phyloP scores from a whole-genome alignment of 2,329 filamentous ascomycete genomes.

The Lachnellula cervina region DNA sequence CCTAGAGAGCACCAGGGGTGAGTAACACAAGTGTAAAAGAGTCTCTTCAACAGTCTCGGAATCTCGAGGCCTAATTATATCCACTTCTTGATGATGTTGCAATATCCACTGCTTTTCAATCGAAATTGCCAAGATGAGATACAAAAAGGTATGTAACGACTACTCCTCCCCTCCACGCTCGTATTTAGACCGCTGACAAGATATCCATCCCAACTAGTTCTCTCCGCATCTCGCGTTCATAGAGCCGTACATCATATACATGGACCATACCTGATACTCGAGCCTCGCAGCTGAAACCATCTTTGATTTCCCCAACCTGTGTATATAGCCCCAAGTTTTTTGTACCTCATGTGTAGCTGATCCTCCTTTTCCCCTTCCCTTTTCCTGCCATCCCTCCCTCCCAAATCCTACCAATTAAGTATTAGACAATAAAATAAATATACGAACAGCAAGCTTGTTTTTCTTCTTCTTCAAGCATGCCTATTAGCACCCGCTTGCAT shows the following conservation, averaged over 20 bases:
- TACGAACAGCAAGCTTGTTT: background rate
- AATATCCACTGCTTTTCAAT: too few relatives aligned
- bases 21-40: too few relatives aligned
- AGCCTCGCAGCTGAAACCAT: background rate
- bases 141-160: background rate
- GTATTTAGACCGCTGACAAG: background rate
- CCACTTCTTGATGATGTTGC: too few relatives aligned
- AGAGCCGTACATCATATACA: background rate
- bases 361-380: background rate
- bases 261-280: background rate
- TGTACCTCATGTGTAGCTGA: background rate
- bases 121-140: background rate
- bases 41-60: too few relatives aligned
- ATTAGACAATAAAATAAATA: conserved; percentile 2
- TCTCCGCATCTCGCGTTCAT: background rate
- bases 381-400: background rate
- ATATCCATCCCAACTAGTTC: background rate
- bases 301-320: background rate
- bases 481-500: conserved; percentile 54
- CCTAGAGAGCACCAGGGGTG: too few relatives aligned
- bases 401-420: background rate
- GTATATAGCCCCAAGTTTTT: background rate
- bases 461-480: conserved; percentile 5
- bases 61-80: too few relatives aligned
- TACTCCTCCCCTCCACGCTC: background rate